Evolutionary conservation across 2,329 filamentous ascomycete species (phyloP), one percentile per base, ranked within the genome.

Genomic region (Colletotrichum trifolii): DNA sequence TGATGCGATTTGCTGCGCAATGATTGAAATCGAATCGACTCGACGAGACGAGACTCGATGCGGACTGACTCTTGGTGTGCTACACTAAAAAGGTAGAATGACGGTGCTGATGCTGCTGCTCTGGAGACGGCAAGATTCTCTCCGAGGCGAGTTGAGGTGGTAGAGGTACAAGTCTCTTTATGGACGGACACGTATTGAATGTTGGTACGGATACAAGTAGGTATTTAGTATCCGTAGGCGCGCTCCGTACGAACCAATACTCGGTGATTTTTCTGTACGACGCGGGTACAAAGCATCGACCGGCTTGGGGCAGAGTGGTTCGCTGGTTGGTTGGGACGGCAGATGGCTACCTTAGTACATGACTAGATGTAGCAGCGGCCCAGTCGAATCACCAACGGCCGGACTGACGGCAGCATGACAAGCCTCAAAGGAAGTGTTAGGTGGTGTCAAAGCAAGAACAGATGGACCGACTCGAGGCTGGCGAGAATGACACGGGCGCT

Each of bases 401-500:
- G 54, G 54, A 58, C 46, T 52, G 60, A 52, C 54, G 39, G 60
- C 39, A 53, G 43, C 7, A 39, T 36, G 36, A 60, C 42, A 48
- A 34, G 17, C 13, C 17, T 8, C 15, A 4, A 36, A 33, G 25
- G 34, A 25, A 35, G 13, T 46, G 17, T 39, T 39, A 39, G 39
- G 13, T 36, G 38, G 15, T 50, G 13, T 39, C 12, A 25, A 34
- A n/a, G 11, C 7, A 36, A 13, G 11, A 10, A 38, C 8, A 50
- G n/a, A n/a, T 40, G 38, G 42, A 40, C n/a, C n/a, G n/a, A 25
- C 25, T 25, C 25, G 54, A 35, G 45, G 47, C 25, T 48, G 46
- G 39, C n/a, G 17, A 43, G 34, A 65, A 49, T 65, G 62, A 56
- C 62, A 61, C 57, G 45, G 38, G n/a, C 61, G 54, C 62, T 65